These are phyloP conservation scores for Millerozyma acaciae DNA, from an alignment of 805 yeast genomes.

Conservation along the genomic window DNA sequence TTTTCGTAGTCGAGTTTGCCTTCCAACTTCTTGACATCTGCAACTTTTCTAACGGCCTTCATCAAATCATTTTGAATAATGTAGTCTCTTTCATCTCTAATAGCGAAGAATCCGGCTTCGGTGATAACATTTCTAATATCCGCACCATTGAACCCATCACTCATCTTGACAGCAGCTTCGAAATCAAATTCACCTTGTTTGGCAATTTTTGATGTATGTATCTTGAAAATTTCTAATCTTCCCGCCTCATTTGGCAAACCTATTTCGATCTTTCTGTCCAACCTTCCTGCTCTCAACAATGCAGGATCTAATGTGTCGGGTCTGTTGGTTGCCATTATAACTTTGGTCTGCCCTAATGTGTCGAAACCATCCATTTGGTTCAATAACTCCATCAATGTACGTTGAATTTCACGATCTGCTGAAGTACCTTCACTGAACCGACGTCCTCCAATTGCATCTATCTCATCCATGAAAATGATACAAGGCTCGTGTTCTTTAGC, in stretches of 20 bases:
- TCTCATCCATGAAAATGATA: constrained; percentile 97
- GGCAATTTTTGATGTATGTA: constrained; percentile 79
- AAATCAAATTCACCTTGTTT: constrained; percentile 96
- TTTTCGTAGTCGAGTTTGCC: constrained; percentile 95
- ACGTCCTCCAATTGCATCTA: constrained; percentile 98
- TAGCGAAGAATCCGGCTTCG: constrained; percentile 98
- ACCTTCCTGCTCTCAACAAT: constrained; percentile 91
- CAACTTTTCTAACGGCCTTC: constrained; percentile 98
- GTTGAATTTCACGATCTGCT: constrained; percentile 97
- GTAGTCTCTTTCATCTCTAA: constrained; percentile 95
- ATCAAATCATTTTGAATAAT: constrained; percentile 89
- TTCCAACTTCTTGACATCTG: constrained; percentile 94
- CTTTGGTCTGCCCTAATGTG: constrained; percentile 92
- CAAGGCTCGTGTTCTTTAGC: constrained; percentile 98
- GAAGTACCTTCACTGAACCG: constrained; percentile 97
- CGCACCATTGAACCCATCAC: constrained; percentile 98
- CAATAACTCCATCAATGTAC: constrained; percentile 93
- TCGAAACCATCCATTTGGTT: constrained; percentile 99
- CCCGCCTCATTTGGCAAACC: constrained; percentile 96
- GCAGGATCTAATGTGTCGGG: constrained; percentile 99
- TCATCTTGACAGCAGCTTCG: constrained; percentile 96
- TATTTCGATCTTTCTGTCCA: constrained; percentile 94
- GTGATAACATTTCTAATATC: constrained; percentile 95
- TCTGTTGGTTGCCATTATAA: constrained; percentile 98
- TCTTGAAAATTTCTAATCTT: constrained; percentile 87